These are phyloP conservation scores for Aureobasidium pullulans DNA, from an alignment of 2,329 filamentous ascomycete genomes.

Conservation along the genomic window DNA sequence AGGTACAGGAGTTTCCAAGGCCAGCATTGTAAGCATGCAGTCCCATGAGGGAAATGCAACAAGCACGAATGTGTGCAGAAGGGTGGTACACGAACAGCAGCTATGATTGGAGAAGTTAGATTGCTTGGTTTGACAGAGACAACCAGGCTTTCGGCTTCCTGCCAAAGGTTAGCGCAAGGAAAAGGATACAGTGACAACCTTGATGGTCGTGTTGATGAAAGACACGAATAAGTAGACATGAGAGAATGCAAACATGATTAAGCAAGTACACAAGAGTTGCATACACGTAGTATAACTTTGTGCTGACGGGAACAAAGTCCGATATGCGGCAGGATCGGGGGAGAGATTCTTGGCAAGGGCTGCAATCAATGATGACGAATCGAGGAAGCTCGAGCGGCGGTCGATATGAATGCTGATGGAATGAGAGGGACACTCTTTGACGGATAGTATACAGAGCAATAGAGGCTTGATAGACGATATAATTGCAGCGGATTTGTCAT, in stretches of 20 bases:
- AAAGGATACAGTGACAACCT: not conserved
- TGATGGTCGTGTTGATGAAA: not conserved
- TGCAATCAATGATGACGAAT: not conserved
- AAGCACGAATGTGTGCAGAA: not conserved
- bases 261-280: not conserved
- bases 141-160: not conserved
- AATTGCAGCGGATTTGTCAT: not conserved
- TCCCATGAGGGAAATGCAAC: not conserved
- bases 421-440: not conserved
- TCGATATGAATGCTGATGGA: not conserved
- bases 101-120: not conserved
- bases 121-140: not conserved
- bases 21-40: not conserved
- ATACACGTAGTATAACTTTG: not conserved
- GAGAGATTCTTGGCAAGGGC: too few species aligned
- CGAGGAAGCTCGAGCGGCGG: not conserved
- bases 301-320: too few species aligned
- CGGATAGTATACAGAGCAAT: not conserved
- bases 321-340: not conserved
- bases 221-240: constrained; percentile 3
- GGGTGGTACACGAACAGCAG: not conserved
- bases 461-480: not conserved
- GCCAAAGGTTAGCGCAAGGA: not conserved
- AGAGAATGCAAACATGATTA: not conserved
- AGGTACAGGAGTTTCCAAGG: not conserved